Conservation (phyloP, 768 basidiomycete genomes). For the Tricholoma saponaceum region DNA sequence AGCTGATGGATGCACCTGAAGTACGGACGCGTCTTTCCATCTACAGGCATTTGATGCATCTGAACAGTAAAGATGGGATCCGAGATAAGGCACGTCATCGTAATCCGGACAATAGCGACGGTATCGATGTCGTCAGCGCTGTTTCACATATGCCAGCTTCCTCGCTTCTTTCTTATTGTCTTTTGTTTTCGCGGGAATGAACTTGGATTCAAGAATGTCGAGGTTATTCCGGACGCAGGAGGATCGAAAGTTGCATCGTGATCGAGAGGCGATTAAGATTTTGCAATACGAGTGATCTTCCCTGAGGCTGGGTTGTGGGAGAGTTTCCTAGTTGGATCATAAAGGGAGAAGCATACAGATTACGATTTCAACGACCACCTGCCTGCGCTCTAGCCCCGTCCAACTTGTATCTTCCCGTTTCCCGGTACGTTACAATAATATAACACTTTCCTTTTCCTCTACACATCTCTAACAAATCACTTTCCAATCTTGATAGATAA, state of each 20-base stretch:
- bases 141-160: neutral
- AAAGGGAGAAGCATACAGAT: conserved; percentile 27
- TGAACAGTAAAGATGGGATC: neutral
- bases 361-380: conserved; percentile 23
- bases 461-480: neutral
- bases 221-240: neutral
- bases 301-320: conserved; percentile 23
- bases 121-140: neutral
- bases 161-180: neutral
- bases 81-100: neutral
- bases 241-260: neutral
- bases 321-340: conserved; percentile 28
- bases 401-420: conserved; percentile 19
- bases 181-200: neutral
- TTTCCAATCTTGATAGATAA: conserved; percentile 7
- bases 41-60: neutral
- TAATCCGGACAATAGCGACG: neutral
- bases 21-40: neutral
- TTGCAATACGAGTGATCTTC: conserved; percentile 14
- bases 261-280: neutral
- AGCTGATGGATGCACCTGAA: neutral
- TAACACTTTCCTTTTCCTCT: conserved; percentile 10
- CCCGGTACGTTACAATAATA: conserved; percentile 15
- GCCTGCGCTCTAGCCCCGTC: conserved; percentile 15
- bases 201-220: neutral